A percentile compares a stretch with the other conserved stretches of the same genome.
Conservation (phyloP, 1,284 basidiomycete species). For the Anthracocystis setariae region DNA sequence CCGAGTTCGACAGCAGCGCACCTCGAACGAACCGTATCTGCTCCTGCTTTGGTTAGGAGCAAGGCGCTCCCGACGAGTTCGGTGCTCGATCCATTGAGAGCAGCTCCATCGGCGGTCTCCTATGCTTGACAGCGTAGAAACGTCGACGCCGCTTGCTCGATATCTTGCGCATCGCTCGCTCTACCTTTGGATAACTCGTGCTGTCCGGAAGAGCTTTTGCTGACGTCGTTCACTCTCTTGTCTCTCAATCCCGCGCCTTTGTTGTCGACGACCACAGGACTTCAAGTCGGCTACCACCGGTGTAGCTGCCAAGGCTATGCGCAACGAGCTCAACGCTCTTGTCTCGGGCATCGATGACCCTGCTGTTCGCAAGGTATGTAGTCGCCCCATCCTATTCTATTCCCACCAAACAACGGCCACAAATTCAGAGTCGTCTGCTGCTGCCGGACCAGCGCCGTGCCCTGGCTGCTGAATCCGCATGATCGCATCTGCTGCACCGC, state of each 20-base stretch:
- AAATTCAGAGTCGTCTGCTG: too few relatives aligned
- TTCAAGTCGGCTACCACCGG: slow-evolving; percentile 99
- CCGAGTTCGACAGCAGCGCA: too few relatives aligned
- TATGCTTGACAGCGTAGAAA: not conserved
- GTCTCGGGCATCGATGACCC: slow-evolving; percentile 76
- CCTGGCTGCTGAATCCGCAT: too few relatives aligned
- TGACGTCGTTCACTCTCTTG: not conserved
- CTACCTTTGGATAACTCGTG: not conserved
- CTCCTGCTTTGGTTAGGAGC: not conserved
- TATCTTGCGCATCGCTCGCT: too few relatives aligned
- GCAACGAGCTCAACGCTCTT: slow-evolving; percentile 95
- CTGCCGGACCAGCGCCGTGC: too few relatives aligned
- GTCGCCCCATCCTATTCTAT: not conserved
- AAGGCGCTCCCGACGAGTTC: too few relatives aligned
- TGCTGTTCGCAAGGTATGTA: slow-evolving; percentile 74
- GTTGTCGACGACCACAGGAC: slow-evolving; percentile 70
- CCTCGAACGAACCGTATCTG: not conserved
- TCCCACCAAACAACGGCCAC: too few relatives aligned
- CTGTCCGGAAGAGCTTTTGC: not conserved
- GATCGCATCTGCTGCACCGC: too few relatives aligned
- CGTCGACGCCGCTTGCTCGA: not conserved
- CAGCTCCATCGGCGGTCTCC: not conserved
- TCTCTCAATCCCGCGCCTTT: not conserved
- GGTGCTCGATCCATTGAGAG: too few relatives aligned
- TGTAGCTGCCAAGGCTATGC: slow-evolving; percentile 96